These are phyloP conservation scores for Ustilago xerochloae DNA, from an alignment of 1,284 basidiomycete species.

Conservation along the genomic window DNA sequence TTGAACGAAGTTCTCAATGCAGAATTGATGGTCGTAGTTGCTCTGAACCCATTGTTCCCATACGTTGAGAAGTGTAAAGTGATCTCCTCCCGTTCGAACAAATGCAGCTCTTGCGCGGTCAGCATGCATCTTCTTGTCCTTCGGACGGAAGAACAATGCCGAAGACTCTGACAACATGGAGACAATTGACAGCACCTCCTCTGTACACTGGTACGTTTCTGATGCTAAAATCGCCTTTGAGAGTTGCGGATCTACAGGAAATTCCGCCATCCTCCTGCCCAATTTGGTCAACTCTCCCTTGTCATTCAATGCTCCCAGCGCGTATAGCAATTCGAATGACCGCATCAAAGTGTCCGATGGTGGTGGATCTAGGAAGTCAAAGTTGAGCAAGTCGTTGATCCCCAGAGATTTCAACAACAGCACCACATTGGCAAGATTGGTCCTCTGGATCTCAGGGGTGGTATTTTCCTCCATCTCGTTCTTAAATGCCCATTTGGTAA, in stretches of 20 bases:
- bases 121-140: constrained; percentile 76
- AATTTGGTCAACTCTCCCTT: constrained; percentile 94
- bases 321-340: constrained; percentile 91
- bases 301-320: constrained; percentile 94
- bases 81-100: constrained; percentile 92
- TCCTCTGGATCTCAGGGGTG: constrained; percentile 74
- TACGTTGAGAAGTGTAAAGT: constrained; percentile 95
- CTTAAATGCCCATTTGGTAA: constrained; percentile 76
- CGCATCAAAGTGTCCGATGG: constrained; percentile 98
- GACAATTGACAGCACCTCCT: constrained; percentile 96
- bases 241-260: constrained; percentile 97
- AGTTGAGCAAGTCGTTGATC: constrained; percentile 75
- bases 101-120: constrained; percentile 96
- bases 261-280: constrained; percentile 96
- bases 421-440: constrained; percentile 73
- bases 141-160: constrained; percentile 94
- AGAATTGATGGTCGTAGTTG: constrained; percentile 77
- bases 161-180: constrained; percentile 96
- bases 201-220: constrained; percentile 93
- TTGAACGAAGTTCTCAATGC: constrained; percentile 86
- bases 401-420: constrained; percentile 75
- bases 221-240: constrained; percentile 95
- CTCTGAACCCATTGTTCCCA: constrained; percentile 99
- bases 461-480: constrained; percentile 76
- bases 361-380: constrained; percentile 76